Percentiles rank a stretch among this genome's conserved stretches.
Evolutionary conservation across 768 basidiomycete species (phyloP).

Genomic region (Asterophora lycoperdoides): DNA sequence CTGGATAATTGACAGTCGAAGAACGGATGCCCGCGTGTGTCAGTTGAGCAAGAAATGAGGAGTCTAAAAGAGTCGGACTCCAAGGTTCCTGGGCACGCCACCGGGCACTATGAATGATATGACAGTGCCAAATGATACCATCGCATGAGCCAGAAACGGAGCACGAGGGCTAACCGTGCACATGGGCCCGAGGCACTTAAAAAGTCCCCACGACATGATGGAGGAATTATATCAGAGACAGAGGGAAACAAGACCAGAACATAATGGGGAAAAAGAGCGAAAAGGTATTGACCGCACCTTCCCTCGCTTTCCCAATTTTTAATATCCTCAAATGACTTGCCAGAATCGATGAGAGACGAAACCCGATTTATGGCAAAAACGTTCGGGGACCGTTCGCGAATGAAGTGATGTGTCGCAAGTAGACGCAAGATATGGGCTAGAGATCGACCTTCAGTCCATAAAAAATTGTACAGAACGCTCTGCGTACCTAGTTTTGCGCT

Average conservation of each 20-base stretch:
- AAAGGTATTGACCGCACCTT: constrained; percentile 34
- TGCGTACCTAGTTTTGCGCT: constrained; percentile 47
- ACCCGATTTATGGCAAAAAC: constrained; percentile 71
- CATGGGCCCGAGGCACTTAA: too few relatives aligned
- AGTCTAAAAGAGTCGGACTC: too few relatives aligned
- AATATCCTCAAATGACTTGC: constrained; percentile 50
- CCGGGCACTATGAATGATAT: too few relatives aligned
- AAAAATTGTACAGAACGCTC: neutral
- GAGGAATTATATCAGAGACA: too few relatives aligned
- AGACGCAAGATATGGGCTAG: constrained; percentile 71
- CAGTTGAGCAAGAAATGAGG: too few relatives aligned
- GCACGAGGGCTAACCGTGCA: too few relatives aligned
- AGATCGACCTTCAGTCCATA: neutral
- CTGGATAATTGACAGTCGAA: too few relatives aligned
- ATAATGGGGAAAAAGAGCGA: too few relatives aligned
- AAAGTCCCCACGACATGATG: neutral
- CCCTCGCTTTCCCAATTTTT: constrained; percentile 31
- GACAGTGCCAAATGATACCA: too few relatives aligned
- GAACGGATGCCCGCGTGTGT: too few relatives aligned
- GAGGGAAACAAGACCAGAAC: constrained; percentile 11
- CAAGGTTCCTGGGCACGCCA: too few relatives aligned
- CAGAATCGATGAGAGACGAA: constrained; percentile 64
- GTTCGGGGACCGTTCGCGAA: constrained; percentile 64
- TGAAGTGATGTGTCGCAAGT: constrained; percentile 74
- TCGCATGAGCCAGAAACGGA: too few relatives aligned